Evolutionary conservation across 345 rosid species (phyloP).

Genomic region (Pseudoturritis turrita): DNA sequence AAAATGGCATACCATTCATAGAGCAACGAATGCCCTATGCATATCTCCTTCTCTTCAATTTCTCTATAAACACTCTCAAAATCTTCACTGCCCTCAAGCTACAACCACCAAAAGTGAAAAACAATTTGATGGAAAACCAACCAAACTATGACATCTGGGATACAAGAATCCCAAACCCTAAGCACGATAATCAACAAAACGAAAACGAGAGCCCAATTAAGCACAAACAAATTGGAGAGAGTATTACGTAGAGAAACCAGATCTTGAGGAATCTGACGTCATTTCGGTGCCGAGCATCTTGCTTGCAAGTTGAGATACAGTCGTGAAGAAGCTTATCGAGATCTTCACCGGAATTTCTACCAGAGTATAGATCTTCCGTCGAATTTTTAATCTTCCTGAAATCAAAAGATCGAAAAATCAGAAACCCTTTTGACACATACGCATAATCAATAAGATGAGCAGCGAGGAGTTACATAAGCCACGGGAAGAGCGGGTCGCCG

Average conservation of each 20-base stretch:
- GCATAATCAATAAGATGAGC: not conserved
- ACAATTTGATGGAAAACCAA: not conserved
- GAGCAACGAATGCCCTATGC: slow-evolving; percentile 44
- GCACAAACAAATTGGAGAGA: not conserved
- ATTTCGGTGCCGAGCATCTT: slow-evolving; percentile 49
- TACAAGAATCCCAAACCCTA: not conserved
- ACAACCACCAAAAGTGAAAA: not conserved
- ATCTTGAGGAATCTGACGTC: slow-evolving; percentile 92
- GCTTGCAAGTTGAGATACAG: slow-evolving; percentile 56
- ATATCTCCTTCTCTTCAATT: slow-evolving; percentile 52
- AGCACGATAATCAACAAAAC: not conserved
- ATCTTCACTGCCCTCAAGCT: slow-evolving; percentile 67
- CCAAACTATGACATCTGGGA: not conserved
- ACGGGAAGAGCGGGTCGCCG: slow-evolving; percentile 52
- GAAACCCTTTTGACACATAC: not conserved
- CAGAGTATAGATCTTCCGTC: slow-evolving; percentile 39
- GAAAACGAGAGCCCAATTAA: not conserved
- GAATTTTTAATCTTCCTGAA: slow-evolving; percentile 53
- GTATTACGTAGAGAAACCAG: slow-evolving; percentile 77
- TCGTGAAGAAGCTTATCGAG: slow-evolving; percentile 45
- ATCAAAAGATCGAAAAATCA: not conserved
- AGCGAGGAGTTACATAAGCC: slow-evolving; percentile 42
- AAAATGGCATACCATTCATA: slow-evolving; percentile 77
- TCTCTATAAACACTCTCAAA: slow-evolving; percentile 51
- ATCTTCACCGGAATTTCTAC: slow-evolving; percentile 29